phyloP scores from a whole-genome alignment of 2,329 filamentous ascomycete species.

The Fusarium tricinctum region DNA sequence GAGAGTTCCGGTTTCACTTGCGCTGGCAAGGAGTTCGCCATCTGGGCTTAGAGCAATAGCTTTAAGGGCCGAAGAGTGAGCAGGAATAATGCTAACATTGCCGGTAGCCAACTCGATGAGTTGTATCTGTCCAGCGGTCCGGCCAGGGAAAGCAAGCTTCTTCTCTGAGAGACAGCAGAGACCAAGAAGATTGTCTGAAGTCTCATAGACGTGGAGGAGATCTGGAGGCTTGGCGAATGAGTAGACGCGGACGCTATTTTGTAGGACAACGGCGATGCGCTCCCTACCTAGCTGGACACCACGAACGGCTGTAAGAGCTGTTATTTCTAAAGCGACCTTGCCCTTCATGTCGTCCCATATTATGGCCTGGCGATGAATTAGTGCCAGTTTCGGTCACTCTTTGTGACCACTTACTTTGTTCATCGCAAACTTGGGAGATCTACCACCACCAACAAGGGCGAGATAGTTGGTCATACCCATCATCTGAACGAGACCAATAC shows the following conservation, averaged over 20 bases:
- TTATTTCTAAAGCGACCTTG: conserved; percentile 80
- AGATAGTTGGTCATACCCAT: conserved; percentile 89
- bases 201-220: conserved; percentile 83
- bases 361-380: conserved; percentile 69
- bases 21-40: conserved; percentile 86
- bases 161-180: conserved; percentile 82
- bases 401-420: conserved; percentile 74
- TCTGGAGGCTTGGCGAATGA: conserved; percentile 80
- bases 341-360: conserved; percentile 93
- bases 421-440: conserved; percentile 84
- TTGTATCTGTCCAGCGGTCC: conserved; percentile 89
- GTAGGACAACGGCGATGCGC: conserved; percentile 83
- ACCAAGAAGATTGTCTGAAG: conserved; percentile 85
- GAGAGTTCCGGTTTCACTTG: conserved; percentile 91
- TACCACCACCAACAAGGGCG: conserved; percentile 89
- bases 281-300: conserved; percentile 82
- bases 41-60: conserved; percentile 85
- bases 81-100: conserved; percentile 93
- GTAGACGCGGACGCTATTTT: conserved; percentile 86
- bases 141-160: conserved; percentile 86
- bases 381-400: not conserved
- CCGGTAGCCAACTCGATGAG: conserved; percentile 82
- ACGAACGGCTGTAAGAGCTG: conserved; percentile 83
- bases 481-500: conserved; percentile 87
- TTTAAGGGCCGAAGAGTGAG: conserved; percentile 83